Evolutionary conservation across 2,329 filamentous ascomycete species (phyloP), one percentile per base, ranked within the genome.

Genomic region (Pestalotiopsis fici): DNA sequence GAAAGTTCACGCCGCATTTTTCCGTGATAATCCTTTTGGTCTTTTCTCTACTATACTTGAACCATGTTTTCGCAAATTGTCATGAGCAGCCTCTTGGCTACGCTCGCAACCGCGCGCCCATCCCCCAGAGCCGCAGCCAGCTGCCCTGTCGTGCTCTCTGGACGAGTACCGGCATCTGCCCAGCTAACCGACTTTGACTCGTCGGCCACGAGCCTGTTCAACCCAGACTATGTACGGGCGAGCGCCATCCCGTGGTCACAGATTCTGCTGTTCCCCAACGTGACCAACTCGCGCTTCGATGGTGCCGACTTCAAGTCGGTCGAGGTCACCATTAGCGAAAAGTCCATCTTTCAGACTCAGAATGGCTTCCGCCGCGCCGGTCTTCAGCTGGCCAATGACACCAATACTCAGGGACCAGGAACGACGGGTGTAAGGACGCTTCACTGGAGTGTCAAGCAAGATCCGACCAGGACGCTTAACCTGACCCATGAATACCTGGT

Each of bases 331-430:
- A 75, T 84, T 71, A 77, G 75, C 72, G 82, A 84, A 74, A 67
- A 74, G 64, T 81, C 79, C 74, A 78, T 84, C 74, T 84, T 83
- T 76, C 80, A 83, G 76, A 74, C 70, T 37, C 82, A 84, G 75
- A 76, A 78, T 56, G 82, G 82, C 25, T 84, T 84, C 77, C 78
- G 82, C n/a, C 77, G 82, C 57, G 82, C 78, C 3, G 82, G 82
- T 0, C 73, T 84, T 63, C 81, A 81, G 74, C 80, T 84, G 73
- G 73, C 76, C 67, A 77, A 74, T 66, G 82, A 83, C 73, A 74
- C 73, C 60, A 84, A 84, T 73, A 74, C 71, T 43, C 77, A 74
- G 59, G 78, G 79, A 37, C 78, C 78, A 0, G 82, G 79, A 0
- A 75, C 71, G 25, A 68, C 57, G 28, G 76, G 76, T n/a, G 71